Conservation (phyloP, 148 eudicot genomes). For the Oxyria digyna region DNA sequence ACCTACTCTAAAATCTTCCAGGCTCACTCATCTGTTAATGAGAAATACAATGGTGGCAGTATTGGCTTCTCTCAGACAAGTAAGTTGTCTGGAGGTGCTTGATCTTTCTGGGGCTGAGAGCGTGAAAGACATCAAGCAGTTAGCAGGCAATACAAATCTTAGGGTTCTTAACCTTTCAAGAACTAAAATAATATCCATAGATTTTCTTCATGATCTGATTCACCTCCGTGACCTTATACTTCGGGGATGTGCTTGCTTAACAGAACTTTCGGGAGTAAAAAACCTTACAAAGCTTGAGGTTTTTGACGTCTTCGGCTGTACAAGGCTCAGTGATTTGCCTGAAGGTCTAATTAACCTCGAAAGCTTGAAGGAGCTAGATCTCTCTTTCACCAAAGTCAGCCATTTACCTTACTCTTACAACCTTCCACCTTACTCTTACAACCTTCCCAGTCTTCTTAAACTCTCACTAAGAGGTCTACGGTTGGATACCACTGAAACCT, state of each 20-base stretch:
- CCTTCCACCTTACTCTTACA: too few relatives aligned
- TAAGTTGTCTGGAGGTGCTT: slow-evolving; percentile 16
- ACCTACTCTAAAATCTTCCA: slow-evolving; percentile 9
- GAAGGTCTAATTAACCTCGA: not conserved
- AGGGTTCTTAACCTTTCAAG: slow-evolving; percentile 17
- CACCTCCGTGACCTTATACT: slow-evolving; percentile 14
- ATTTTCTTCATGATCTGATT: slow-evolving; percentile 13
- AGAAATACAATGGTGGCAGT: slow-evolving; percentile 9
- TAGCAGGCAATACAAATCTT: not conserved
- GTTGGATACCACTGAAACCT: not conserved
- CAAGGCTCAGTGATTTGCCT: not conserved
- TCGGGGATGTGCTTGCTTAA: not conserved
- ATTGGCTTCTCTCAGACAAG: slow-evolving; percentile 3
- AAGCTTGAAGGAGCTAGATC: not conserved
- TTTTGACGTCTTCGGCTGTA: slow-evolving; percentile 20
- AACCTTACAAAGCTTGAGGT: slow-evolving; percentile 12
- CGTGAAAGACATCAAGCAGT: slow-evolving; percentile 13
- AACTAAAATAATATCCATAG: slow-evolving; percentile 7
- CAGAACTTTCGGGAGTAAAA: slow-evolving; percentile 1
- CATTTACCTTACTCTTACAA: slow-evolving; percentile 11
- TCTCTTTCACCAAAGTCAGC: not conserved
- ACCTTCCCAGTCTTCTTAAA: slow-evolving; percentile 12
- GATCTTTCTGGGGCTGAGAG: slow-evolving; percentile 17
- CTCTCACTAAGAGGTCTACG: slow-evolving; percentile 14
- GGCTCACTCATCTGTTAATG: slow-evolving; percentile 23